These are phyloP conservation scores for Phyllosticta citribraziliensis DNA, from an alignment of 2,329 filamentous ascomycete species.

Conservation along the genomic window DNA sequence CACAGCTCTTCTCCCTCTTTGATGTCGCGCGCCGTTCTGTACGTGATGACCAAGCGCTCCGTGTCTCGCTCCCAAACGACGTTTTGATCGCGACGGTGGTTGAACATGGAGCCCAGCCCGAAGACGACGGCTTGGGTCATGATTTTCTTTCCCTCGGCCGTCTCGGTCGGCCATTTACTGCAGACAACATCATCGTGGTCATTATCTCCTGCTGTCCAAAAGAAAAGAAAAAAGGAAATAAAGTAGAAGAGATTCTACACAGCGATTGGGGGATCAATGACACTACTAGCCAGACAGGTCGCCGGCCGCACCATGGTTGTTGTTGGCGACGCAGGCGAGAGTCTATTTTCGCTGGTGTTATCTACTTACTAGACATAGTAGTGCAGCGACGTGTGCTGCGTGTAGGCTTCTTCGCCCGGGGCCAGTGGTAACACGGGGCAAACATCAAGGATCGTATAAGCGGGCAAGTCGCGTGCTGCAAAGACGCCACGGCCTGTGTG, in stretches of 20 bases:
- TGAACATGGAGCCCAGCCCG: constrained; percentile 50
- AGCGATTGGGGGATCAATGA: too few relatives aligned
- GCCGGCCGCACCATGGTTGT: too few relatives aligned
- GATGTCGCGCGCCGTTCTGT: constrained; percentile 41
- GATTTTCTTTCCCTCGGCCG: constrained; percentile 18
- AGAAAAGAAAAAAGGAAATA: not conserved
- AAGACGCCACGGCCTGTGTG: constrained; percentile 44
- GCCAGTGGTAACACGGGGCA: constrained; percentile 42
- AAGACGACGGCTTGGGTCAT: constrained; percentile 44
- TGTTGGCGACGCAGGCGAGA: not conserved
- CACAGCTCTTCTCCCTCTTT: constrained; percentile 45
- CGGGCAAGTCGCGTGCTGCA: constrained; percentile 36
- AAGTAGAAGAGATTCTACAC: not conserved
- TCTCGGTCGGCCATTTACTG: constrained; percentile 35
- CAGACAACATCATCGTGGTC: constrained; percentile 9
- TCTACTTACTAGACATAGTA: constrained; percentile 46
- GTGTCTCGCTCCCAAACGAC: constrained; percentile 46
- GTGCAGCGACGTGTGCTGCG: constrained; percentile 40
- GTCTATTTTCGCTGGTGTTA: too few relatives aligned
- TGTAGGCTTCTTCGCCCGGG: constrained; percentile 35
- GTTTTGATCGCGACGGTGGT: constrained; percentile 46
- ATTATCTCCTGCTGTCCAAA: not conserved
- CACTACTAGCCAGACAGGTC: too few relatives aligned
- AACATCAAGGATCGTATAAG: constrained; percentile 41
- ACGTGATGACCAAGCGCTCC: constrained; percentile 36